These are phyloP conservation scores for Thalassiosira ordinaria DNA, from an alignment of 352 stramenopile species.

Conservation along the genomic window DNA sequence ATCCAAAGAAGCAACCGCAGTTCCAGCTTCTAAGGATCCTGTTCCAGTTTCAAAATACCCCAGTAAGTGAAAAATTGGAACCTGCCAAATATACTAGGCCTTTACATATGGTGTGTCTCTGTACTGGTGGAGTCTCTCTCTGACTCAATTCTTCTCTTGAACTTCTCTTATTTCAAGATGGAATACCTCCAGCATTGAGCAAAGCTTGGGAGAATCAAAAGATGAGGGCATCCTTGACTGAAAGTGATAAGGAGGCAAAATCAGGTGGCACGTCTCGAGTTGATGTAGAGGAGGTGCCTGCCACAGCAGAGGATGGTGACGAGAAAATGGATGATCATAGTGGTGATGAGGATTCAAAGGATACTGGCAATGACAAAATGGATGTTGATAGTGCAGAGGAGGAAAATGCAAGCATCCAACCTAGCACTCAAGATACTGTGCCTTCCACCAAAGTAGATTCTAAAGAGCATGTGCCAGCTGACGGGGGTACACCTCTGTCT, in stretches of 20 bases:
- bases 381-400: too few relatives aligned
- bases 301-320: neutral
- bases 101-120: neutral
- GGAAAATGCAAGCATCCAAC: neutral
- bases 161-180: slow-evolving; percentile 17
- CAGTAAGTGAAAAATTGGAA: neutral
- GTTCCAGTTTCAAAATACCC: neutral
- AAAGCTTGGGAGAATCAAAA: slow-evolving; percentile 30
- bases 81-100: neutral
- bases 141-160: neutral
- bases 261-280: neutral
- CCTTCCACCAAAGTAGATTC: slow-evolving; percentile 51
- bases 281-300: too few relatives aligned
- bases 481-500: neutral
- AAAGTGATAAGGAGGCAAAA: neutral
- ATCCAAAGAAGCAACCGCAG: neutral
- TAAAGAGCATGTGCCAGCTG: slow-evolving; percentile 12
- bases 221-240: neutral
- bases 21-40: neutral
- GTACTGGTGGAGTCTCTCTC: too few relatives aligned
- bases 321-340: slow-evolving; percentile 4
- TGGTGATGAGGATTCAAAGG: too few relatives aligned
- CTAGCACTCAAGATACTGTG: slow-evolving; percentile 33
- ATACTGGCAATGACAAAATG: too few relatives aligned
- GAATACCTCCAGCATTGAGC: slow-evolving; percentile 24